Conservation (phyloP, 768 basidiomycete species). For the Boletales sp. region DNA sequence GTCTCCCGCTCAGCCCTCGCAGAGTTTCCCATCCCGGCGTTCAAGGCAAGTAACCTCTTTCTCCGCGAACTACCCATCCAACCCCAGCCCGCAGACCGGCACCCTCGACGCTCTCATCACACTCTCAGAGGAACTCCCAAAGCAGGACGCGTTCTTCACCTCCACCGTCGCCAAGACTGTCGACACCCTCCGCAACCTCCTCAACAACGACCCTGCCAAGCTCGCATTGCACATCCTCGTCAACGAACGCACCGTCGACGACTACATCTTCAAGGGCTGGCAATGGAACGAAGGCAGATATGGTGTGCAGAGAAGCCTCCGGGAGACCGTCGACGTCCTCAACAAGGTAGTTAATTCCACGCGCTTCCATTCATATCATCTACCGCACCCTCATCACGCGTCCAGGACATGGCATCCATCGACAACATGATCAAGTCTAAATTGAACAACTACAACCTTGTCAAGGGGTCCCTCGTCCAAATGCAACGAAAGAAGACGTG, state of each 20-base stretch:
- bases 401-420: conserved; percentile 85
- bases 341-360: conserved; percentile 57
- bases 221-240: conserved; percentile 73
- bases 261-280: conserved; percentile 80
- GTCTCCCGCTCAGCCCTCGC: conserved; percentile 58
- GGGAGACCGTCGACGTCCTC: conserved; percentile 81
- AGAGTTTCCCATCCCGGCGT: conserved; percentile 72
- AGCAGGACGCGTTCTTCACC: conserved; percentile 87
- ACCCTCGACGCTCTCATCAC: conserved; percentile 87
- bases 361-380: conserved; percentile 16
- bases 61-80: conserved; percentile 5
- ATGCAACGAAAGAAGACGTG: conserved; percentile 95
- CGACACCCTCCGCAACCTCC: conserved; percentile 85
- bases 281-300: conserved; percentile 94
- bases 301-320: conserved; percentile 73
- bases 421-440: conserved; percentile 94
- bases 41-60: conserved; percentile 66
- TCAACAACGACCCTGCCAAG: conserved; percentile 82
- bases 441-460: conserved; percentile 85
- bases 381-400: conserved; percentile 23
- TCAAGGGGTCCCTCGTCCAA: conserved; percentile 87
- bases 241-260: conserved; percentile 75
- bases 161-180: conserved; percentile 86
- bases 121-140: conserved; percentile 90
- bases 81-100: conserved; percentile 61